phyloP scores from a whole-genome alignment of 1,139 yeast genomes.

The Lodderomyces metapsilosis region DNA sequence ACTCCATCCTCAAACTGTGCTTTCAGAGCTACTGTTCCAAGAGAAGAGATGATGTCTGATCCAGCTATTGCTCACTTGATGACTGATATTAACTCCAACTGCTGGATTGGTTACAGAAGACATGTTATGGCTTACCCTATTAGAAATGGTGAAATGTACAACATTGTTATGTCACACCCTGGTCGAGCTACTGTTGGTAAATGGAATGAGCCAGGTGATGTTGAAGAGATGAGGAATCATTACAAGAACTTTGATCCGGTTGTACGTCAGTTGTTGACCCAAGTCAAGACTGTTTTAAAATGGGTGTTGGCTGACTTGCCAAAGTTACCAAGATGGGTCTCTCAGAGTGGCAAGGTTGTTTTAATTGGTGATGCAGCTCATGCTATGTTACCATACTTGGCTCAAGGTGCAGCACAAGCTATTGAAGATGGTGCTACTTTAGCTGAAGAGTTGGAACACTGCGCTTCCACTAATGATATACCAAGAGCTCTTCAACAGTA shows the following conservation, averaged over 20 bases:
- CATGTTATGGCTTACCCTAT: conserved; percentile 2
- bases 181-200: conserved; percentile 1
- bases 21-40: conserved; percentile 1
- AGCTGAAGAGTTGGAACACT: not conserved
- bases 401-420: conserved; percentile 1
- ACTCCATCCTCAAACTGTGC: conserved; percentile 2
- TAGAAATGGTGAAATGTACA: conserved; percentile 1
- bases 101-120: conserved; percentile 2
- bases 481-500: not conserved
- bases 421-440: conserved; percentile 2
- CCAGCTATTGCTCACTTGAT: conserved; percentile 1
- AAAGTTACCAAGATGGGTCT: conserved; percentile 1
- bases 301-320: conserved; percentile 2
- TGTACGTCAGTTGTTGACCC: conserved; percentile 1
- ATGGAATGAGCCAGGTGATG: conserved; percentile 1
- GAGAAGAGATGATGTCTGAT: not conserved
- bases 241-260: conserved; percentile 2
- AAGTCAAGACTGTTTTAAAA: not conserved
- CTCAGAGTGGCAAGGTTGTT: conserved; percentile 2
- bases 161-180: conserved; percentile 1
- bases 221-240: conserved; percentile 1
- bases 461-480: not conserved
- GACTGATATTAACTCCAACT: conserved; percentile 1
- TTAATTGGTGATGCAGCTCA: conserved; percentile 2
- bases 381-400: conserved; percentile 1